Conservation (phyloP, 352 stramenopile species). For the Globisporangium recalcitrans region DNA sequence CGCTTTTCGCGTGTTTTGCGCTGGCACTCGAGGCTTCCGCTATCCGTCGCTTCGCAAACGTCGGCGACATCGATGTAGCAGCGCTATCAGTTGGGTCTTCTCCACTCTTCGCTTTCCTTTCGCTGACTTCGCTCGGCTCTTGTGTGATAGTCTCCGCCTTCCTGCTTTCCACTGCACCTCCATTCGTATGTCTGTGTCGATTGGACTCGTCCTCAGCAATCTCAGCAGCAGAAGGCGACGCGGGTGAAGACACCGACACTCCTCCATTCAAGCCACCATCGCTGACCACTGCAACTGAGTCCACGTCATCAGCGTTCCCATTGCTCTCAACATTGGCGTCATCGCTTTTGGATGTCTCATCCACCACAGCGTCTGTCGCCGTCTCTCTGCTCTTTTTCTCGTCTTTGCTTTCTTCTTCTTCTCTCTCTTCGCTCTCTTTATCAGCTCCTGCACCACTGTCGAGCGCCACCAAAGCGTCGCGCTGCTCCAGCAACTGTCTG, state of each 20-base stretch:
- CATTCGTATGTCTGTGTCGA: conserved; percentile 10
- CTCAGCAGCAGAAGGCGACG: background rate
- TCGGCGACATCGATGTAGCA: background rate
- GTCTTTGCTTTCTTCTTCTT: conserved; percentile 3
- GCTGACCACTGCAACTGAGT: background rate
- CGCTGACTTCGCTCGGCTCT: background rate
- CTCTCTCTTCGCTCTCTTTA: conserved; percentile 9
- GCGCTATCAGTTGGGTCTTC: background rate
- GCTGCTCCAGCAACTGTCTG: conserved; percentile 65
- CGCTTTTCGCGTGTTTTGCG: conserved; percentile 2
- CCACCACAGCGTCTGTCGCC: background rate
- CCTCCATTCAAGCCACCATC: background rate
- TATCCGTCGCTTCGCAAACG: background rate
- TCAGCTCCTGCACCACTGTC: conserved; percentile 24
- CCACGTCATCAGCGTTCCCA: background rate
- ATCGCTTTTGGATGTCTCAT: background rate
- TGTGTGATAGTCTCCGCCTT: background rate
- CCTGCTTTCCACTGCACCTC: background rate
- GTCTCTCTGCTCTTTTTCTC: background rate
- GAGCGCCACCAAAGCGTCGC: conserved; percentile 27
- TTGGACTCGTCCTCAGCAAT: background rate
- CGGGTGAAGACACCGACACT: background rate
- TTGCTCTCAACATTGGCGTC: background rate
- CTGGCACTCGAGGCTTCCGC: background rate
- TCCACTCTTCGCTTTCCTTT: background rate